Evolutionary conservation across 495 filamentous ascomycete genomes (phyloP).

Genomic region (Penicillium ochrochloron): DNA sequence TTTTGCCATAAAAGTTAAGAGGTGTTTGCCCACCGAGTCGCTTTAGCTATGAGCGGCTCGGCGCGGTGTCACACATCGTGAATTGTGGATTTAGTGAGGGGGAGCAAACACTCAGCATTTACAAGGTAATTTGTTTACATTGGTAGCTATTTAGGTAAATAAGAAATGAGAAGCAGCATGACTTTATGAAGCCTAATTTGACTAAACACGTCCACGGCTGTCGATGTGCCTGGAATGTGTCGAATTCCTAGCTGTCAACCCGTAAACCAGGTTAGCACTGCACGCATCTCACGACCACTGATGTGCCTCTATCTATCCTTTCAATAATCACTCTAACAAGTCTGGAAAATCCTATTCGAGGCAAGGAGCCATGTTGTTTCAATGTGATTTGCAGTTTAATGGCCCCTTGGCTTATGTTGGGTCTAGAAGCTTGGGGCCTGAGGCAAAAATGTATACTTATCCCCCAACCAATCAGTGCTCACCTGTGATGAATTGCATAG

Average conservation of each 20-base stretch:
- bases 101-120: not conserved
- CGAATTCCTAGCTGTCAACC: not conserved
- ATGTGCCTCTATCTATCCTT: not conserved
- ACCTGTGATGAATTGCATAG: not conserved
- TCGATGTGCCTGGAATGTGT: constrained; percentile 7
- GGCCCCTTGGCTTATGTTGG: not conserved
- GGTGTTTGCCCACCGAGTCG: not conserved
- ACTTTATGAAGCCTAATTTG: not conserved
- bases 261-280: not conserved
- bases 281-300: not conserved
- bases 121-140: not conserved
- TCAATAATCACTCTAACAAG: not conserved
- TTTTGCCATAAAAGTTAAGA: not conserved
- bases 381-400: not conserved
- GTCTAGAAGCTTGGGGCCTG: not conserved
- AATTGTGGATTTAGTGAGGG: not conserved
- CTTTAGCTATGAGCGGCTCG: not conserved
- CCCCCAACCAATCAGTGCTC: constrained; percentile 1
- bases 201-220: not conserved
- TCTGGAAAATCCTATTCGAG: not conserved
- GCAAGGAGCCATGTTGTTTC: not conserved
- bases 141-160: not conserved
- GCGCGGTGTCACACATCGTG: not conserved
- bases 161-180: not conserved
- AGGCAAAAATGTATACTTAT: not conserved